Base-by-base conservation (phyloP, 73 alveolate genomes). In the Paramecium tetraurelia region DNA sequence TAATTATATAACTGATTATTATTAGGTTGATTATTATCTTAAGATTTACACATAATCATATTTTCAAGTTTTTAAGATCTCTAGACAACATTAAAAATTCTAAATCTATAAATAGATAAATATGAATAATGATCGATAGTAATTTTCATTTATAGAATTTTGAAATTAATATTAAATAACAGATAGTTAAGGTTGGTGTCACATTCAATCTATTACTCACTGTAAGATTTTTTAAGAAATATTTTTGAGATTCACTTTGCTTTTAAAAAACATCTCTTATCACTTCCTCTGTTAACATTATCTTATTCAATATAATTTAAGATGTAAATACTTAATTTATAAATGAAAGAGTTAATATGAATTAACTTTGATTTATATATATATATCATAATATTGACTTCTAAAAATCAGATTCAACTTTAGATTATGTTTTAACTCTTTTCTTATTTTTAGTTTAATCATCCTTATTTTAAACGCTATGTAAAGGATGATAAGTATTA, bases 401-500 rank as follows among this genome's bases (percentile, higher is more conserved):
- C n/a, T 35, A 35, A 29, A 36, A 75, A 33, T 41, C 87, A 29
- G 35, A 75, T 29, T 75, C 87, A 35, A 22, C 59, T 38, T 75
- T 35, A 35, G 68, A 38, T 38, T 35, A 14, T 35, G 58, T 75
- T 75, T 35, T 75, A 21, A 35, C 12, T 38, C 68, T n/a, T 38
- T 75, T 41, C 10, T 35, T 41, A 10, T 75, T 16, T 29, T 22
- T 46, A 4, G 35, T 44, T 24, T 48, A 20, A 21, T 48, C 36
- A 24, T 22, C 57, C 46, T 80, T 80, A 46, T 44, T 80, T 12
- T 44, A 48, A 22, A 18, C 7, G 22, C 90, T 80, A 80, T 80
- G 90, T 18, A 80, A 20, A 80, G 90, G 90, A 12, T 80, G 90
- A 44, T 80, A 80, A 46, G 70, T 22, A 24, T 59, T 35, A 14